Evolutionary conservation across 768 basidiomycete genomes (phyloP), one percentile per base, ranked within the genome.

Genomic region (Psilocybe cubensis): DNA sequence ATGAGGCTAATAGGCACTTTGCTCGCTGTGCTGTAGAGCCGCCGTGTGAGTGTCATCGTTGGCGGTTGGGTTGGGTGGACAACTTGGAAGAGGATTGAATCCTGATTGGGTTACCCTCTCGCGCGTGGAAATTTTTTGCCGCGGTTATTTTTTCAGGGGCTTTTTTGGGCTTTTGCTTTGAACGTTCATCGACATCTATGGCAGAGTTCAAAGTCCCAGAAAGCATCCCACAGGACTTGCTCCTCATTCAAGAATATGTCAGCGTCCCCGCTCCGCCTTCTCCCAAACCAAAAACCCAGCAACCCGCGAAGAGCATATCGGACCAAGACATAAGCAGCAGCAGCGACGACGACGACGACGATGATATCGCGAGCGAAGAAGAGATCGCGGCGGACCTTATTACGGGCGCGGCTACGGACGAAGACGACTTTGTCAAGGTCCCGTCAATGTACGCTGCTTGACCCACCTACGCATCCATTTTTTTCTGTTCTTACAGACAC

Each of bases 1-100:
- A 98, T 87, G 54, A 96, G 86, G 53, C 88, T 85, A 28, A 93
- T 69, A 11, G 90, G 81, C 0, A 88, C 78, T 67, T 88, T 92
- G 52, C 73, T 63, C 3, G 74, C 60, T 20, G 86, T 82, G 14
- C 88, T 87, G 70, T 89, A 90, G 58, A 44, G 29, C 24, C 52
- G 52, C 9, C 17, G 43, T 1, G 38, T 23, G 14, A 38, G 18
- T 4, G 12, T 48, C 66, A 67, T 63, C 31, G 38, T 27, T 20
- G 24, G 27, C 11, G 38, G 44, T 38, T 40, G 47, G 41, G 28
- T 12, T 43, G 38, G 55, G 5, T 31, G 5, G 29, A 12, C 1
- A 14, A 5, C 4, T 38, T 17, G 35, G 8, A 11, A 14, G 45
- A 43, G 59, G 55, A 64, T 35, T 14, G 35, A 38, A 48, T 61